Evolutionary conservation across 306 rosid species (phyloP), one percentile per base, ranked within the genome.

Genomic region (Canavalia ensiformis): DNA sequence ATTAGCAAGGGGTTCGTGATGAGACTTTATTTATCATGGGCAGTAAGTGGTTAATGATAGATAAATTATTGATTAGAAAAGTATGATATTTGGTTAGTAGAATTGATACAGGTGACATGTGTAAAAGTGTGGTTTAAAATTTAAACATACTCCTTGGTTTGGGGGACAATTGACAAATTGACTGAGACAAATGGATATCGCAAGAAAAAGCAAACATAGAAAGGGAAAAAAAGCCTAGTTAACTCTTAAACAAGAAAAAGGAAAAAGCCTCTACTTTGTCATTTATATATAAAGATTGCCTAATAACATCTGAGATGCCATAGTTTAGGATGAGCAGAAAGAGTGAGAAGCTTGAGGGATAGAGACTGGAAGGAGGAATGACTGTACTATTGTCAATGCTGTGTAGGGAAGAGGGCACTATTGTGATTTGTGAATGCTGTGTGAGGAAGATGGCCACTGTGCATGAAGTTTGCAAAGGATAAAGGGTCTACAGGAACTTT

Each of bases 11-110:
- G 44, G 1, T 11, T 57, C 28, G 41, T 37, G 41, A 37, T 2
- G 54, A 74, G 31, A 41, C 7, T 18, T 52, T 52, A 42, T 39
- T 65, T 25, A 33, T 41, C 28, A 35, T 12, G 62, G 13, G 49
- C 0, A 46, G 9, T 77, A 77, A 51, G 52, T 52, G 29, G 54
- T 64, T 65, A 39, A 39, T 29, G 31, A 65, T 44, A 52, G 34
- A 13, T 77, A 54, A 28, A 6, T 77, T 39, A 66, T 66, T 52
- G 56, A 60, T 66, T 77, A 29, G 41, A 41, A 39, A 78, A 54
- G 7, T 8, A 66, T 39, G 45, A 54, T 56, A 33, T 50, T 33
- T 49, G 31, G 44, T 33, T 49, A 70, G 13, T 50, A 6, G 46
- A 33, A 31, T 55, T 70, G 60, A 70, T 70, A 13, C 34, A 45